Evolutionary conservation across 768 basidiomycete genomes (phyloP).

Genomic region (Galerina marginata): DNA sequence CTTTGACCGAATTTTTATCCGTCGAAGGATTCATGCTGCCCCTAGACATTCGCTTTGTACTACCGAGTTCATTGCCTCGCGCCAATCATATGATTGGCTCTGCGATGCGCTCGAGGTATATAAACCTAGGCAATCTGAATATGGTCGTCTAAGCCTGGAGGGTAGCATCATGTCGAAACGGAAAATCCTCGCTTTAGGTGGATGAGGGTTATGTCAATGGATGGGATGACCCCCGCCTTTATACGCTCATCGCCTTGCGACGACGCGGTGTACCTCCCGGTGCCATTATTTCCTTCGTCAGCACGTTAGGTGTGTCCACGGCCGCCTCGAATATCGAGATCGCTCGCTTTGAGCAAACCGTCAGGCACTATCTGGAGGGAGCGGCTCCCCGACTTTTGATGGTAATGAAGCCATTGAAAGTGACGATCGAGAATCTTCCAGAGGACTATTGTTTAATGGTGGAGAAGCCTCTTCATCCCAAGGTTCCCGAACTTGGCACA

Average conservation of each 20-base stretch:
- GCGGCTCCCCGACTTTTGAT: conserved; percentile 88
- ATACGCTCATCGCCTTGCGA: conserved; percentile 94
- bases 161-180: conserved; percentile 98
- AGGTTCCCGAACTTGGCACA: conserved; percentile 85
- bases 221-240: conserved; percentile 98
- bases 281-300: conserved; percentile 92
- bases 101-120: conserved; percentile 98
- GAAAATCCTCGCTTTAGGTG: conserved; percentile 91
- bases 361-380: conserved; percentile 89
- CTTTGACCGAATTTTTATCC: background rate
- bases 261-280: conserved; percentile 97
- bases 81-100: conserved; percentile 98
- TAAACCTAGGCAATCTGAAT: conserved; percentile 97
- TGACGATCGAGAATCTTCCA: conserved; percentile 89
- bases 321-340: conserved; percentile 83
- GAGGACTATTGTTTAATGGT: conserved; percentile 84
- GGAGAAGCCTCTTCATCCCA: conserved; percentile 93
- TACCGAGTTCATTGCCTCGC: conserved; percentile 91
- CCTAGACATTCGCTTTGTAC: conserved; percentile 95
- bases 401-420: conserved; percentile 89
- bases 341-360: conserved; percentile 86
- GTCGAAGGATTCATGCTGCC: background rate
- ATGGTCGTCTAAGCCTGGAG: conserved; percentile 89
- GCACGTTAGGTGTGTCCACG: conserved; percentile 92
- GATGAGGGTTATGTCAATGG: conserved; percentile 82